phyloP scores from a whole-genome alignment of 1,139 yeast species.

The Nakaseomyces nivariensis region DNA sequence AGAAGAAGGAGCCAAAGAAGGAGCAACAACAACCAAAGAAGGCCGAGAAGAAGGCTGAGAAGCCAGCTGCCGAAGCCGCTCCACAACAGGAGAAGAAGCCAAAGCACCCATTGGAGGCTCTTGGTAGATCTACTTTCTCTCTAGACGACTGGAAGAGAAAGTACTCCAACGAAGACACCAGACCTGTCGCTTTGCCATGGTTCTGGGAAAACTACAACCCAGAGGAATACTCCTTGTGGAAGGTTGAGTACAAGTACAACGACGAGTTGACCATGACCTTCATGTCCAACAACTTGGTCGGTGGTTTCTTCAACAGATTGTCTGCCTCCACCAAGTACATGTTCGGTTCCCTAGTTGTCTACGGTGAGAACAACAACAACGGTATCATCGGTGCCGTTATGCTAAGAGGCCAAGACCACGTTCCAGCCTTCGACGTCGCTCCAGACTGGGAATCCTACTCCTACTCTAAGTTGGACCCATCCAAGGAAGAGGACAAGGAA shows the following conservation, averaged over 20 bases:
- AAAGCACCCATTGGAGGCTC: slow-evolving; percentile 82
- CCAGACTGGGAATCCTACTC: slow-evolving; percentile 94
- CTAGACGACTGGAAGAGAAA: slow-evolving; percentile 94
- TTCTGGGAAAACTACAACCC: slow-evolving; percentile 95
- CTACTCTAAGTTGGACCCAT: slow-evolving; percentile 54
- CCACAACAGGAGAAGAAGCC: slow-evolving; percentile 41
- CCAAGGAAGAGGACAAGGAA: slow-evolving; percentile 52
- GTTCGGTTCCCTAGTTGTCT: slow-evolving; percentile 89
- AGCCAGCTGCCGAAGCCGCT: slow-evolving; percentile 25
- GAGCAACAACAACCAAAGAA: slow-evolving; percentile 29
- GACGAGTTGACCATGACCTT: slow-evolving; percentile 94
- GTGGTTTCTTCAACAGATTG: slow-evolving; percentile 97
- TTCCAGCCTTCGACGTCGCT: slow-evolving; percentile 94
- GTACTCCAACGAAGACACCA: slow-evolving; percentile 96
- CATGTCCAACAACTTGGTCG: slow-evolving; percentile 97
- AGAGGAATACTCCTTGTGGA: slow-evolving; percentile 91
- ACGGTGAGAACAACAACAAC: slow-evolving; percentile 97
- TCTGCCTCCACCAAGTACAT: slow-evolving; percentile 85
- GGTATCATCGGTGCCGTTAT: slow-evolving; percentile 94
- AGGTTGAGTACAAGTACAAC: slow-evolving; percentile 93
- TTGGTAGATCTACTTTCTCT: slow-evolving; percentile 60
- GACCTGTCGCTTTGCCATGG: slow-evolving; percentile 92
- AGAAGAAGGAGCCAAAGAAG: slow-evolving; percentile 38
- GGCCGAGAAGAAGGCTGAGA: slow-evolving; percentile 31
- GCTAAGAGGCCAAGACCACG: slow-evolving; percentile 87